Evolutionary conservation across 2,329 filamentous ascomycete species (phyloP).

Genomic region (Corynespora cassiicola): DNA sequence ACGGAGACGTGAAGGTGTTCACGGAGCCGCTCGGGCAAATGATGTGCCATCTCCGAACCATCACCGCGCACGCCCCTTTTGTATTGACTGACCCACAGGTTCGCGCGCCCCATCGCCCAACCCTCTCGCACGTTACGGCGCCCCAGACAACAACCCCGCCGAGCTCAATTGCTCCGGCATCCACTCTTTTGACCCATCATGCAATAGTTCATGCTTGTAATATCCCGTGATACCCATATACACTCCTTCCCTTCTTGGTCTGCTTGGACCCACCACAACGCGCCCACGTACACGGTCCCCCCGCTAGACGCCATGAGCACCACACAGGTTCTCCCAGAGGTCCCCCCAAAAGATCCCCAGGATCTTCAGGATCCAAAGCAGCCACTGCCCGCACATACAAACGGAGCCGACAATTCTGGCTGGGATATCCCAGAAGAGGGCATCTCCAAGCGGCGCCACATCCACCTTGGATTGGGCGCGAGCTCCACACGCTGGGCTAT

Average conservation of each 20-base stretch:
- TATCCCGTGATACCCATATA: constrained; percentile 17
- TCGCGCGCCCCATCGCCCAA: constrained; percentile 17
- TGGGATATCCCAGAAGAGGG: constrained; percentile 23
- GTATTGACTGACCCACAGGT: constrained; percentile 19
- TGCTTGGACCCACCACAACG: constrained; percentile 9
- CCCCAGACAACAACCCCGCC: constrained; percentile 8
- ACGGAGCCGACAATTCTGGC: constrained; percentile 15
- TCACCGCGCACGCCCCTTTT: constrained; percentile 25
- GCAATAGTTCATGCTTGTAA: constrained; percentile 8
- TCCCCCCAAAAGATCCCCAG: no score
- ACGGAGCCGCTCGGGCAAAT: constrained; percentile 14
- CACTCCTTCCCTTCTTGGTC: constrained; percentile 5
- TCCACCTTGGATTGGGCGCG: constrained; percentile 17
- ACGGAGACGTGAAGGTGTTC: no score
- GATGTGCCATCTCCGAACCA: constrained; percentile 17
- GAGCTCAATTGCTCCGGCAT: constrained; percentile 18
- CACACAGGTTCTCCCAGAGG: constrained; percentile 20
- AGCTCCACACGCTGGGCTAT: constrained; percentile 28
- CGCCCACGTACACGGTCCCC: constrained; percentile 14
- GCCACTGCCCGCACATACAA: constrained; percentile 26
- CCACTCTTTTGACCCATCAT: constrained; percentile 20
- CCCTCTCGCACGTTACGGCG: constrained; percentile 9
- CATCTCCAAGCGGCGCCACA: constrained; percentile 9
- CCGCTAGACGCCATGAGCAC: constrained; percentile 23
- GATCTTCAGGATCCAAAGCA: constrained; percentile 22